These are phyloP conservation scores for Alloteropsis semialata DNA, from an alignment of 176 grass and related monocot species.

Conservation along the genomic window DNA sequence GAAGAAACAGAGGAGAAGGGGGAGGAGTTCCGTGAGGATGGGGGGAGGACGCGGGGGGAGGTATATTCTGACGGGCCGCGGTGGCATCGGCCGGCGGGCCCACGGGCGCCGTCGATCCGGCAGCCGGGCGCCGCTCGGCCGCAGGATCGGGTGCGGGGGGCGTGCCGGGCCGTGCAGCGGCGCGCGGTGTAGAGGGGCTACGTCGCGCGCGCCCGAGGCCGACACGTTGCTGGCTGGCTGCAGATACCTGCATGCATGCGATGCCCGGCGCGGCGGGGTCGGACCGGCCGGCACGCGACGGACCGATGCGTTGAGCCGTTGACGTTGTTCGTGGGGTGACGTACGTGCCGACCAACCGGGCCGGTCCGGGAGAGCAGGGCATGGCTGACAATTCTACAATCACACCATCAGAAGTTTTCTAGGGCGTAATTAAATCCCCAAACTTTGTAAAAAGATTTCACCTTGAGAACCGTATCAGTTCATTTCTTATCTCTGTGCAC, in stretches of 20 bases:
- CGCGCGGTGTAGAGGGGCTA: neutral
- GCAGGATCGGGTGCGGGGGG: slow-evolving; percentile 20
- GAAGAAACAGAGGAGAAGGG: neutral
- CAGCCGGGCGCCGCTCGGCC: neutral
- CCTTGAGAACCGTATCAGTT: no score
- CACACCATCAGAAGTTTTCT: no score
- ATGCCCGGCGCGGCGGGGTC: neutral
- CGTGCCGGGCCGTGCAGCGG: neutral
- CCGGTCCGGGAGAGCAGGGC: neutral
- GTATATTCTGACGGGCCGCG: slow-evolving; percentile 32
- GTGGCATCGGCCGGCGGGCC: neutral
- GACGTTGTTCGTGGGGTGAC: neutral
- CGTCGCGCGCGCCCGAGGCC: neutral
- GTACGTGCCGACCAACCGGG: neutral
- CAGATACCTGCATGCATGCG: slow-evolving; percentile 5
- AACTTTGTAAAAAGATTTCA: no score
- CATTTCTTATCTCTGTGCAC: no score
- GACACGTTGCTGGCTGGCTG: neutral
- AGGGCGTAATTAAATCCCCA: no score
- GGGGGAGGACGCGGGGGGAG: neutral
- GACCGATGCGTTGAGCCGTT: neutral
- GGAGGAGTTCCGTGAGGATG: neutral
- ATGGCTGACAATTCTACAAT: neutral
- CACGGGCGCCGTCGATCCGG: slow-evolving; percentile 15
- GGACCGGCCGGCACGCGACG: neutral